A percentile compares a stretch with the other conserved stretches of the same genome.
These are phyloP conservation scores for Blastobotrys terrestris DNA, from an alignment of 805 yeast genomes.

Conservation along the genomic window DNA sequence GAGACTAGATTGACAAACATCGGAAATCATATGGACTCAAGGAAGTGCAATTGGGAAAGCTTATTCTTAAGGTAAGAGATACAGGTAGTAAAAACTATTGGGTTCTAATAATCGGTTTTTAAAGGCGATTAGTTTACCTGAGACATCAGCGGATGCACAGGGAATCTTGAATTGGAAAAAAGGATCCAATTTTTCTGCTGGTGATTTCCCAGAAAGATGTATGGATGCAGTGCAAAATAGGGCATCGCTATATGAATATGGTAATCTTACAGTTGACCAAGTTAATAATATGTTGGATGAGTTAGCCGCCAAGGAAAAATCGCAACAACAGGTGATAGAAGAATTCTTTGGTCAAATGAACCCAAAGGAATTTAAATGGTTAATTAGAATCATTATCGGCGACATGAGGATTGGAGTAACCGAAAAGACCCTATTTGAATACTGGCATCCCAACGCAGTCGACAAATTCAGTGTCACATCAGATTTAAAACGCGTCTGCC, in stretches of 20 bases:
- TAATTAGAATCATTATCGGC: conserved; percentile 59
- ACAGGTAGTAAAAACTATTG: neutral
- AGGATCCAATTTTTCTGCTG: conserved; percentile 38
- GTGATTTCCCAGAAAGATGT: conserved; percentile 43
- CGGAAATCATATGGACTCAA: conserved; percentile 53
- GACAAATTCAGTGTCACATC: conserved; percentile 59
- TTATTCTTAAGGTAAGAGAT: conserved; percentile 31
- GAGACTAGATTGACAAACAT: conserved; percentile 42
- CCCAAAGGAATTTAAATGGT: conserved; percentile 58
- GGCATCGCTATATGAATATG: conserved; percentile 35
- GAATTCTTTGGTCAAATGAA: conserved; percentile 50
- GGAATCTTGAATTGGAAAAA: conserved; percentile 44
- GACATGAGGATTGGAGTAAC: conserved; percentile 44
- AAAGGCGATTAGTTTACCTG: too few relatives aligned
- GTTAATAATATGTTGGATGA: conserved; percentile 43
- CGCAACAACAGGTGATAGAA: conserved; percentile 41
- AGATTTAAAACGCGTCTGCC: conserved; percentile 54
- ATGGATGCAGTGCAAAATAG: conserved; percentile 46
- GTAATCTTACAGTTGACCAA: conserved; percentile 40
- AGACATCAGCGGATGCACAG: conserved; percentile 54
- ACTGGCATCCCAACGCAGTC: conserved; percentile 78
- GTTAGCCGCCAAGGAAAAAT: conserved; percentile 36
- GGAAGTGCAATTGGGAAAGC: conserved; percentile 53
- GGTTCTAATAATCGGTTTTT: conserved; percentile 51
- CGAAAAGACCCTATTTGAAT: conserved; percentile 49